Evolutionary conservation across 805 yeast species (phyloP), one percentile per base, ranked within the genome.

Genomic region (Yarrowia hollandica): DNA sequence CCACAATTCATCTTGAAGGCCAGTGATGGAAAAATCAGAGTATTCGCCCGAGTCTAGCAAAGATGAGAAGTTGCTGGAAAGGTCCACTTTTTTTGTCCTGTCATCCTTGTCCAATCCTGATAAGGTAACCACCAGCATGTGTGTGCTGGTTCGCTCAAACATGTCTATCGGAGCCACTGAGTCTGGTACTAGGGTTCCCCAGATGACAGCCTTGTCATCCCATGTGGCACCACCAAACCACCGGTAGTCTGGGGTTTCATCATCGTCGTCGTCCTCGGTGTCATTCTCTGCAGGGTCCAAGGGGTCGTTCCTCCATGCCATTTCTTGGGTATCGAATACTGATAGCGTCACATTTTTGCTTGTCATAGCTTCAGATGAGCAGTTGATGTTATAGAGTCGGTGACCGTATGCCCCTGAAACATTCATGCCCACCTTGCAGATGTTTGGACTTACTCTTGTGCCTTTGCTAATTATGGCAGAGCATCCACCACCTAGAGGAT

Each of bases 271-370:
- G 9, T 18, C 34, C 4, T 42, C 50, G 5, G 35, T 26, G 18
- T 28, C 35, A 1, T 28, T 19, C n/a, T 44, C 52, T n/a, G 12
- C 9, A 0, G 52, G 52, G 7, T 44, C 52, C 4, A 28, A 25
- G 4, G 52, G 52, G 14, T 44, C 52, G 19, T 44, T 44, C 10
- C n/a, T 28, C 52, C 52, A 44, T 7, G 52, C 23, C 52, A 44
- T 44, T 30, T 18, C 25, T 15, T 28, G 9, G 4, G 52, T 44
- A 18, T 44, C 52, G 10, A 44, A 44, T 10, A 44, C 35, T 2
- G 52, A 44, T n/a, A 44, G n/a, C 1, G 52, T 44, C 26, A 44
- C 52, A n/a, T 44, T 18, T 10, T 44, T 44, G 35, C 52, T 44
- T 4, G 52, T 44, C 25, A 44, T 28, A 8, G 52, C 52, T 15